Base-by-base conservation (phyloP, 371 early-diverging fungal genomes). In the Rhizomucor miehei region DNA sequence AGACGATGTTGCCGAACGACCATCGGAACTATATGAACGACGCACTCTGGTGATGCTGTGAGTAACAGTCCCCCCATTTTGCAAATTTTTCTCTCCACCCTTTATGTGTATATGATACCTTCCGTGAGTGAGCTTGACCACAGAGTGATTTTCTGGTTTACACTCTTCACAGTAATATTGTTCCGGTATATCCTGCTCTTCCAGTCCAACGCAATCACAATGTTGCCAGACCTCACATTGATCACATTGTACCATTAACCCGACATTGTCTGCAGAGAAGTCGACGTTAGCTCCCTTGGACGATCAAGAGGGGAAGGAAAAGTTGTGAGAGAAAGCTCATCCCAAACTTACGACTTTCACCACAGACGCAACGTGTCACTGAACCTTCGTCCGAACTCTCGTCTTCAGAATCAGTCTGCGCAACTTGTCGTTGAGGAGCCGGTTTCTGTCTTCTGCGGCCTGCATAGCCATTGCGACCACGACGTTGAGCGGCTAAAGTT, bases 161-260 rank as follows among this genome's bases (percentile, higher is more conserved):
- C 94, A 93, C 25, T 83, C 76, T 51, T 94, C 94, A 66, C 94
- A 94, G 60, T 85, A 93, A 66, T 94, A 94, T 53, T 89, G 81
- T 60, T 91, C 88, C 5, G 94, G 93, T 25, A 88, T 74, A 48
- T 85, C 81, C 59, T 86, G 80, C 50, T 81, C 73, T 13, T 78
- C 73, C 34, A 76, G 56, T 9, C 90, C 89, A 52, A 94, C 86
- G 65, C 94, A 94, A 17, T 85, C 81, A 59, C 88, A 88, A 63
- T 94, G 94, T 67, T 94, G 94, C 94, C 94, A 94, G 11, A 92
- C 92, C 57, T 86, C 81, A 65, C 94, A 94, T 9, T 80, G 78
- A 52, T 94, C 93, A 69, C 94, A 94, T 66, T 92, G 90, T 20
- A 94, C 89, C 92, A 92, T 93, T 29, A 87, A 68, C 44, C 89